A percentile compares a stretch with the other conserved stretches of the same genome.
phyloP scores from a whole-genome alignment of 257 asterid species.

The Solanum appendiculatum region DNA sequence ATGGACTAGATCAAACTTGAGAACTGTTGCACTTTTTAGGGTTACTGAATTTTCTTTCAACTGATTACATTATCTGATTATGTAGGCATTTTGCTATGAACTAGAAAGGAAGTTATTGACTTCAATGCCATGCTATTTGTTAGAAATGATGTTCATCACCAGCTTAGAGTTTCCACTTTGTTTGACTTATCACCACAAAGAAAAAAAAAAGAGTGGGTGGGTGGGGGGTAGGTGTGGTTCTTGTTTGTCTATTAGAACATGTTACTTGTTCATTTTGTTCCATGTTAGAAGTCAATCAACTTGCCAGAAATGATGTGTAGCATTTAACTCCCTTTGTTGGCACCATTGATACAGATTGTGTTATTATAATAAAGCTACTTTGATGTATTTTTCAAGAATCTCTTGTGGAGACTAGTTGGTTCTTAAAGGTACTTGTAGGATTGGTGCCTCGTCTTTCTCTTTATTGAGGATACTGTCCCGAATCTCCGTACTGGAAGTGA shows the following conservation, averaged over 20 bases:
- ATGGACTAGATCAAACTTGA: not conserved
- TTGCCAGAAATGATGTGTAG: no score
- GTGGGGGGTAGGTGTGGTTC: not conserved
- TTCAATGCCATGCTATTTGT: not conserved
- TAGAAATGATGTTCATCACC: not conserved
- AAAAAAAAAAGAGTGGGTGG: not conserved
- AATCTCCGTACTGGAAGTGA: constrained; percentile 38
- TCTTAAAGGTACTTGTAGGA: no score
- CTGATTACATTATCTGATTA: not conserved
- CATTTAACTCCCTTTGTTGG: no score
- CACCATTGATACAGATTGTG: no score
- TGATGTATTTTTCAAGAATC: no score
- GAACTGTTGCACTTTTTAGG: not conserved
- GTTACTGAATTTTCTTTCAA: not conserved
- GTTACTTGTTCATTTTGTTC: no score
- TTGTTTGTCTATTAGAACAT: not conserved
- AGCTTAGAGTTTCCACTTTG: not conserved
- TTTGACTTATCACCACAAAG: not conserved
- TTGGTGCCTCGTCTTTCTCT: constrained; percentile 23
- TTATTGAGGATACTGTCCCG: constrained; percentile 46
- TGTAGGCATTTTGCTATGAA: not conserved
- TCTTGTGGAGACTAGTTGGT: no score
- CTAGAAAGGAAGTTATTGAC: not conserved
- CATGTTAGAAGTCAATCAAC: no score
- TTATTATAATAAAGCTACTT: no score